Conservation (phyloP, 2,329 filamentous ascomycete species). For the Diaporthe aspalathi region DNA sequence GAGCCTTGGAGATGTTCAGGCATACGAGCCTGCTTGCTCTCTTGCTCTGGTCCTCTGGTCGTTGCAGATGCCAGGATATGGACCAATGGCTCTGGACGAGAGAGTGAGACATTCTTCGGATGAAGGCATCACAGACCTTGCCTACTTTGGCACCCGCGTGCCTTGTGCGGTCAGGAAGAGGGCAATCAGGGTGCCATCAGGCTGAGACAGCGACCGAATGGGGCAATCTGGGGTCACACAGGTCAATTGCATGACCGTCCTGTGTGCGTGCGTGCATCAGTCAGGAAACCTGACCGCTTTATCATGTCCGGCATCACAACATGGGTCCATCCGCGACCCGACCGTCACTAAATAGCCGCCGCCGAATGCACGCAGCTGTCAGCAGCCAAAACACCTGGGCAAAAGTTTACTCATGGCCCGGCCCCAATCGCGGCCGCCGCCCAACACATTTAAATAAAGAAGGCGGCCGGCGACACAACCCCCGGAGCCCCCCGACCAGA, state of each 20-base stretch:
- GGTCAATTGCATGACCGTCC: not conserved
- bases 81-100: not conserved
- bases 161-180: not conserved
- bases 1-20: too few species aligned
- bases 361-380: constrained; percentile 1
- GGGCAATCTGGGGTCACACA: constrained; percentile 7
- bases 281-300: constrained; percentile 2
- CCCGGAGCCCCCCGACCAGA: not conserved
- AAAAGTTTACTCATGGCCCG: not conserved
- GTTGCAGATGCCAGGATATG: not conserved
- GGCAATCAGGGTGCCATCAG: not conserved
- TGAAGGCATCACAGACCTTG: not conserved
- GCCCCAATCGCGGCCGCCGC: constrained; percentile 20
- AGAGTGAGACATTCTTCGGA: not conserved
- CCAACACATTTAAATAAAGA: not conserved
- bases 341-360: constrained; percentile 25
- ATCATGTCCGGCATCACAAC: not conserved
- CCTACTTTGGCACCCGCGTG: constrained; percentile 3
- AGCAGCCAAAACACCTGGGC: too few species aligned
- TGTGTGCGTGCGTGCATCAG: not conserved
- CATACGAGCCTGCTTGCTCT: not conserved
- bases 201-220: not conserved
- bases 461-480: constrained; percentile 8
- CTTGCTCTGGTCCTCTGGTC: not conserved
- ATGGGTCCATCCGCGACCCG: not conserved